Evolutionary conservation across 306 rosid species (phyloP).

Genomic region (Vigna hirtella): DNA sequence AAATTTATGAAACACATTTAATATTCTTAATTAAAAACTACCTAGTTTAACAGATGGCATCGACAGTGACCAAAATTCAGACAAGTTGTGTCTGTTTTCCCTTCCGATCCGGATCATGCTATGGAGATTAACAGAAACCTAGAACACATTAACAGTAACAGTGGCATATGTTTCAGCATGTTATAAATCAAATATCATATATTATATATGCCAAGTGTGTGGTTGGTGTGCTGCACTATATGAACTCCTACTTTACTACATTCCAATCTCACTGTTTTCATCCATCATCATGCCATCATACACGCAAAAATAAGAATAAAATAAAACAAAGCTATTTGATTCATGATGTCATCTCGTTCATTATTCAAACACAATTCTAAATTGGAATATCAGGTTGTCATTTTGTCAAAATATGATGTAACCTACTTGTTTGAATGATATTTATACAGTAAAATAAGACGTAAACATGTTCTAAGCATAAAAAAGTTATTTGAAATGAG

Average conservation of each 20-base stretch:
- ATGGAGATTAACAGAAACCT: constrained; percentile 23
- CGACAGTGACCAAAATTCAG: constrained; percentile 40
- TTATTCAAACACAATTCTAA: background rate
- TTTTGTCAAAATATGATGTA: constrained; percentile 42
- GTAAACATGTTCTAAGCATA: no score
- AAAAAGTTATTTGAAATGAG: no score
- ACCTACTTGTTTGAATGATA: no score
- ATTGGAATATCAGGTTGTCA: constrained; percentile 45
- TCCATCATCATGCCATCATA: background rate
- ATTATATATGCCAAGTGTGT: constrained; percentile 20
- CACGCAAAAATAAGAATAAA: background rate
- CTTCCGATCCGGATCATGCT: constrained; percentile 48
- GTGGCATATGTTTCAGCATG: constrained; percentile 45
- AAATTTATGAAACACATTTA: no score
- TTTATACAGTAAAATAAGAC: no score
- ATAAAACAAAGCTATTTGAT: background rate
- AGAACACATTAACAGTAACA: constrained; percentile 24
- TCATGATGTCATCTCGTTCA: constrained; percentile 25
- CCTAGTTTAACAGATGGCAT: background rate
- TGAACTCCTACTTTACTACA: constrained; percentile 23
- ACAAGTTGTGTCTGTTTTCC: constrained; percentile 39
- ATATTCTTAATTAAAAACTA: background rate
- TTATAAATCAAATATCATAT: constrained; percentile 30
- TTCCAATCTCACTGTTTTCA: constrained; percentile 16
- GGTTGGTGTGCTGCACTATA: constrained; percentile 28